A percentile compares a stretch with the other conserved stretches of the same genome.
Evolutionary conservation across 306 rosid species (phyloP).

Genomic region (Abrus pulchellus): DNA sequence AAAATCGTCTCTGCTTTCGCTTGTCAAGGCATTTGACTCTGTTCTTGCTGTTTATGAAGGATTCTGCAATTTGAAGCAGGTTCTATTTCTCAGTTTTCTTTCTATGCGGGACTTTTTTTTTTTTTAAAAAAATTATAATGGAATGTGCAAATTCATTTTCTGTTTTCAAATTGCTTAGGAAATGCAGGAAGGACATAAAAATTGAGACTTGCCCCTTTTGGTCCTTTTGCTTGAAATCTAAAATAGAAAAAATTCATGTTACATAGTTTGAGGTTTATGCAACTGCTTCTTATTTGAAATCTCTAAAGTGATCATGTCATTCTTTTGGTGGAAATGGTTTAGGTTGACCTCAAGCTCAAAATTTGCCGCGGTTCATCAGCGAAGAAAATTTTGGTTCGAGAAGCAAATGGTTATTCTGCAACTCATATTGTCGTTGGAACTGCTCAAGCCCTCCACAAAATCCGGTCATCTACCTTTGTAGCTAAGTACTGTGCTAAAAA

Average conservation of each 20-base stretch:
- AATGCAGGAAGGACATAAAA: slow-evolving; percentile 33
- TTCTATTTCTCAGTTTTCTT: slow-evolving; percentile 40
- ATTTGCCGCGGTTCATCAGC: slow-evolving; percentile 82
- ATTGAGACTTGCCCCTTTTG: not conserved
- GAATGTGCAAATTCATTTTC: not conserved
- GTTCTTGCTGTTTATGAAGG: slow-evolving; percentile 95
- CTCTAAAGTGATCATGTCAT: not conserved
- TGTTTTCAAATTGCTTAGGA: slow-evolving; percentile 33
- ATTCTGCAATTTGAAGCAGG: slow-evolving; percentile 97
- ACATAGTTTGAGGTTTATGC: not conserved
- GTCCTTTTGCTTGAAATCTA: not conserved
- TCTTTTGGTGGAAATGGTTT: slow-evolving; percentile 40
- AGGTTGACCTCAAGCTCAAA: slow-evolving; percentile 96
- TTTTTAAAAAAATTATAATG: slow-evolving; percentile 12
- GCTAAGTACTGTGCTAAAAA: slow-evolving; percentile 95
- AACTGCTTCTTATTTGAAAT: slow-evolving; percentile 12
- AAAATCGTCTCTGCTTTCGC: slow-evolving; percentile 85
- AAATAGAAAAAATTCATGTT: not conserved
- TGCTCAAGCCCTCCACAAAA: slow-evolving; percentile 65
- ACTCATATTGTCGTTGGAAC: slow-evolving; percentile 79
- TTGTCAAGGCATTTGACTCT: slow-evolving; percentile 93
- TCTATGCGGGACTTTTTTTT: not conserved
- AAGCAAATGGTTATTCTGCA: slow-evolving; percentile 79
- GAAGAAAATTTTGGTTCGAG: slow-evolving; percentile 79
- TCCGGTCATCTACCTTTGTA: slow-evolving; percentile 74